Evolutionary conservation across 2,329 filamentous ascomycete genomes (phyloP).

Genomic region (Trichoderma atrobrunneum): DNA sequence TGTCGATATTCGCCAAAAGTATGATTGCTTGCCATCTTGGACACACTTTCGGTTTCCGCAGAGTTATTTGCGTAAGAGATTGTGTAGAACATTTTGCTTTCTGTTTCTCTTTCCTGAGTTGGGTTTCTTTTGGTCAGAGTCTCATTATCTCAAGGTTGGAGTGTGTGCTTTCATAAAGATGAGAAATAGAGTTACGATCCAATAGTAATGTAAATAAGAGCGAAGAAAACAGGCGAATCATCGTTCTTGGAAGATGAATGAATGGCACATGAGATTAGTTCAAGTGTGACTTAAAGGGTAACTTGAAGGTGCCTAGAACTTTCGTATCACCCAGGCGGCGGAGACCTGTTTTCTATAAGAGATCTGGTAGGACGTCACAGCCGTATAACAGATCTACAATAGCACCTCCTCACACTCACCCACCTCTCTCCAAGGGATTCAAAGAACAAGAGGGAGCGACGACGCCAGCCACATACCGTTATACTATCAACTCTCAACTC

Average conservation of each 20-base stretch:
- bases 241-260: neutral
- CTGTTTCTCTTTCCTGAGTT: neutral
- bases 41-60: neutral
- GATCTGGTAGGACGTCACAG: neutral
- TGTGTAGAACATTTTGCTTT: neutral
- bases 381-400: neutral
- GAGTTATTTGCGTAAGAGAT: neutral
- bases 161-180: neutral
- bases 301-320: neutral
- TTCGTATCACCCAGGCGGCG: neutral
- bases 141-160: neutral
- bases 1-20: neutral
- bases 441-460: too few species aligned
- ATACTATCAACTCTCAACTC: neutral
- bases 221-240: neutral
- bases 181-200: neutral
- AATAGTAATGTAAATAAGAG: neutral
- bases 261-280: neutral
- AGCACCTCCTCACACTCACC: neutral
- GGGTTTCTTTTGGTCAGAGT: neutral
- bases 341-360: neutral
- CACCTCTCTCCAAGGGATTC: neutral
- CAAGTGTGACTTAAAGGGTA: neutral
- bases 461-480: neutral
- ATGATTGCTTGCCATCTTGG: slow-evolving; percentile 2